A percentile compares a stretch with the other conserved stretches of the same genome.
Conservation (phyloP, 2,329 filamentous ascomycete genomes). For the Anthostomella pinea region DNA sequence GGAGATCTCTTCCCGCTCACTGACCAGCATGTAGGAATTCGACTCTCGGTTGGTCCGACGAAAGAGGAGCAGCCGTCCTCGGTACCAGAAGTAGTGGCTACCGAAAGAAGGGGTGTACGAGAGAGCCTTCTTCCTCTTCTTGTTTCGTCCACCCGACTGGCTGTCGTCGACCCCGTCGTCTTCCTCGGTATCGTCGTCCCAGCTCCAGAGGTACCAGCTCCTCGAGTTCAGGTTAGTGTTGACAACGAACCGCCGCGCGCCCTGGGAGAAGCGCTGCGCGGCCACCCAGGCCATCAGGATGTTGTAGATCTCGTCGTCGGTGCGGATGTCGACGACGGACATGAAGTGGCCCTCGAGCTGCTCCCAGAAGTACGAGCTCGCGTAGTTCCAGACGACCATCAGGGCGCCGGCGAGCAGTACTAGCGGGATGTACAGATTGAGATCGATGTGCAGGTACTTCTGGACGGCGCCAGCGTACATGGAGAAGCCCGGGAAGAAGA, state of each 20-base stretch:
- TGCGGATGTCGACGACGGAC: constrained; percentile 63
- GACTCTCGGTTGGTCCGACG: constrained; percentile 48
- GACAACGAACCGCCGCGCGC: constrained; percentile 60
- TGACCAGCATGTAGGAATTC: constrained; percentile 37
- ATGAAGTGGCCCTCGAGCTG: constrained; percentile 55
- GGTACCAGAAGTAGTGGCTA: constrained; percentile 67
- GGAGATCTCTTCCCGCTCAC: constrained; percentile 56
- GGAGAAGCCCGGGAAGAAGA: constrained; percentile 65
- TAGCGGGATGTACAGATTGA: constrained; percentile 60
- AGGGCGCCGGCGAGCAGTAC: constrained; percentile 49
- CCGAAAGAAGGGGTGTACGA: constrained; percentile 67
- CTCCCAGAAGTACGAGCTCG: constrained; percentile 45
- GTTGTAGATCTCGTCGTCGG: constrained; percentile 71
- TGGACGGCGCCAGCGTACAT: constrained; percentile 51
- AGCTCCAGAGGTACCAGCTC: constrained; percentile 46
- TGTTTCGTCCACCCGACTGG: constrained; percentile 19
- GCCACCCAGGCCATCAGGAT: constrained; percentile 70
- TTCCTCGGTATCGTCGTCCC: constrained; percentile 44
- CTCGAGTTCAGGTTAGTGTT: constrained; percentile 59
- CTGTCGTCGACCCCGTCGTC: constrained; percentile 38
- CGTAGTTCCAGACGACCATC: constrained; percentile 52
- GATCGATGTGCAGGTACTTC: constrained; percentile 58
- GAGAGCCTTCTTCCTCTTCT: constrained; percentile 47
- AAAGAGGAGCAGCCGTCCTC: no score
- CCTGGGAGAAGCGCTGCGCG: constrained; percentile 57